Evolutionary conservation across 1,139 yeast species (phyloP).

Genomic region (Geotrichum aggregatum): DNA sequence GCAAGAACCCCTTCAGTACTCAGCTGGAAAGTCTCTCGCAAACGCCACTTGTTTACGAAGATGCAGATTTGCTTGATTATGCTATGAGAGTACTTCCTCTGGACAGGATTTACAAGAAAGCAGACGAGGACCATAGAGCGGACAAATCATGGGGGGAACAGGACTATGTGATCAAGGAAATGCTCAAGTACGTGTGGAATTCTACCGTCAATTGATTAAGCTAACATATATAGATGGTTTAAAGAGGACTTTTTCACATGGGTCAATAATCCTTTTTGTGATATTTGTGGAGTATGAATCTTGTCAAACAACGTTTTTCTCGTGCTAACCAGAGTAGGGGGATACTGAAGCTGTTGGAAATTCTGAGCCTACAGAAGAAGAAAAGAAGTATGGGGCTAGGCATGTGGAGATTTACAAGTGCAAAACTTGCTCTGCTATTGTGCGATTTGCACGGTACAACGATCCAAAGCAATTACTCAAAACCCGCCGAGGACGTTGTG

Average conservation of each 20-base stretch:
- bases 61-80: conserved; percentile 35
- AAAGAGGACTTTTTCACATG: conserved; percentile 76
- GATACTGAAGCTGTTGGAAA: conserved; percentile 40
- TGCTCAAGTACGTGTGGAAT: conserved; percentile 40
- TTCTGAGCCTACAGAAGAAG: conserved; percentile 43
- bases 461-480: conserved; percentile 58
- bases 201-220: neutral
- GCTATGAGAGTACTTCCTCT: conserved; percentile 42
- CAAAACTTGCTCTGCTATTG: conserved; percentile 42
- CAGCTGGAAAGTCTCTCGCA: conserved; percentile 14
- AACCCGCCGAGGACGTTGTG: conserved; percentile 77
- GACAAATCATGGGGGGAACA: conserved; percentile 48
- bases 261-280: conserved; percentile 71
- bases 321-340: conserved; percentile 29
- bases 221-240: conserved; percentile 49
- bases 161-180: conserved; percentile 65
- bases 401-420: conserved; percentile 64
- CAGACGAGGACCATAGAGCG: conserved; percentile 40
- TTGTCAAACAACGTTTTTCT: conserved; percentile 26
- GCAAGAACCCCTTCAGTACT: conserved; percentile 11
- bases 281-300: conserved; percentile 45
- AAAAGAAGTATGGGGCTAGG: conserved; percentile 46
- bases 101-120: conserved; percentile 38
- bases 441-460: conserved; percentile 73
- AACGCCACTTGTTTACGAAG: conserved; percentile 40